phyloP scores from a whole-genome alignment of 331 rosid genomes.

The Telfairia occidentalis region DNA sequence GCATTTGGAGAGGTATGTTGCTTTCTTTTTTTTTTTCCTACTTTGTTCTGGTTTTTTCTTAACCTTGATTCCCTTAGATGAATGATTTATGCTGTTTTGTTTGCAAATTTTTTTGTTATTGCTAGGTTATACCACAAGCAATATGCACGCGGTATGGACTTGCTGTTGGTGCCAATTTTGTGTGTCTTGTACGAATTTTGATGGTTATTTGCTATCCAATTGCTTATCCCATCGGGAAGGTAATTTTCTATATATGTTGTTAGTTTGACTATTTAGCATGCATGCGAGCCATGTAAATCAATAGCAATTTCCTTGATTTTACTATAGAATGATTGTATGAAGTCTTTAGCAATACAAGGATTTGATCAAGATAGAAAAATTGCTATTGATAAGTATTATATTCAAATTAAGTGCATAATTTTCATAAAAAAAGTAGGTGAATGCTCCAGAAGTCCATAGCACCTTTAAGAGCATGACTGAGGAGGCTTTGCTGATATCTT shows the following conservation, averaged over 20 bases:
- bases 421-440: neutral
- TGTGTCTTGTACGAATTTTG: conserved; percentile 60
- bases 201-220: conserved; percentile 90
- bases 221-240: conserved; percentile 93
- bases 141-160: conserved; percentile 92
- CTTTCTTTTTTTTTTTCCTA: neutral
- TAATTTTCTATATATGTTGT: conserved; percentile 16
- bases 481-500: neutral
- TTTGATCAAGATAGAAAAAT: neutral
- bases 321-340: neutral
- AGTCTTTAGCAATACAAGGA: neutral
- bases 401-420: neutral
- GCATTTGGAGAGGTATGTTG: conserved; percentile 71
- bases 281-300: neutral
- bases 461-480: neutral
- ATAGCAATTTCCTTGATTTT: neutral
- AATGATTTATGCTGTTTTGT: neutral
- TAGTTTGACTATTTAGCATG: neutral
- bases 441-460: neutral
- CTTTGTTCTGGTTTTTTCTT: conserved; percentile 6
- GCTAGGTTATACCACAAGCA: conserved; percentile 94
- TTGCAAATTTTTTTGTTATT: neutral
- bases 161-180: conserved; percentile 81
- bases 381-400: neutral
- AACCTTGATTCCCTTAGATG: neutral